Conservation (phyloP, 176 grass and related monocot species). For the Panicum miliaceum region DNA sequence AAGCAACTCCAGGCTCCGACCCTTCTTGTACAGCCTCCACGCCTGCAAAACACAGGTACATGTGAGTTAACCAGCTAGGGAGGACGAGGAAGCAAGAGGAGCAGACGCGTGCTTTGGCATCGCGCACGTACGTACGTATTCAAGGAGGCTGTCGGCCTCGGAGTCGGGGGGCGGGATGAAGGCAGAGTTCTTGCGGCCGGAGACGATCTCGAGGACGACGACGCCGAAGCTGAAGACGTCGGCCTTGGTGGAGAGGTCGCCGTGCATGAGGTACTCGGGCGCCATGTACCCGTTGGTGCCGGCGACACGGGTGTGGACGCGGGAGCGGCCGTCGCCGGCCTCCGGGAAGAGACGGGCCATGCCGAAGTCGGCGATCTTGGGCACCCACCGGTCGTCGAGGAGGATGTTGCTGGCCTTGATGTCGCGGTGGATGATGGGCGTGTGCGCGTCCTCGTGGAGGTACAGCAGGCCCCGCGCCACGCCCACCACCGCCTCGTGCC, state of each 20-base stretch:
- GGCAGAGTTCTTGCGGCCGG: constrained; percentile 69
- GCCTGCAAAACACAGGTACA: constrained; percentile 42
- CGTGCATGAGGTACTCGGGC: constrained; percentile 95
- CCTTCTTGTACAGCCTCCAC: constrained; percentile 79
- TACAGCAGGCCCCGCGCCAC: constrained; percentile 92
- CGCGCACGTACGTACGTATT: constrained; percentile 56
- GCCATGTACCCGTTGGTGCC: constrained; percentile 98
- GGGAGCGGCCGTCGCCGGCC: constrained; percentile 62
- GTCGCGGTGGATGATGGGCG: constrained; percentile 95
- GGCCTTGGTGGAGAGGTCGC: constrained; percentile 79
- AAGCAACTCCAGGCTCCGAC: constrained; percentile 67
- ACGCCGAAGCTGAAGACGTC: constrained; percentile 99
- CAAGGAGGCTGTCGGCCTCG: constrained; percentile 72
- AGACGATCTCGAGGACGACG: constrained; percentile 77
- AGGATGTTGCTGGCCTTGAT: constrained; percentile 99
- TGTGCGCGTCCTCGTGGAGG: constrained; percentile 95
- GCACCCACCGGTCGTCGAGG: constrained; percentile 71
- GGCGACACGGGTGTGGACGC: constrained; percentile 83
- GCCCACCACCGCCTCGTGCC: constrained; percentile 76
- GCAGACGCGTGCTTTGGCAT: not conserved
- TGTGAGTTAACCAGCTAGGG: not conserved
- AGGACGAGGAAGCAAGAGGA: not conserved
- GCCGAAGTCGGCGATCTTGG: constrained; percentile 99
- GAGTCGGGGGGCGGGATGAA: constrained; percentile 53
- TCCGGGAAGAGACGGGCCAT: constrained; percentile 87